These are phyloP conservation scores for Mycena crocata DNA, from an alignment of 768 basidiomycete species.

Conservation along the genomic window DNA sequence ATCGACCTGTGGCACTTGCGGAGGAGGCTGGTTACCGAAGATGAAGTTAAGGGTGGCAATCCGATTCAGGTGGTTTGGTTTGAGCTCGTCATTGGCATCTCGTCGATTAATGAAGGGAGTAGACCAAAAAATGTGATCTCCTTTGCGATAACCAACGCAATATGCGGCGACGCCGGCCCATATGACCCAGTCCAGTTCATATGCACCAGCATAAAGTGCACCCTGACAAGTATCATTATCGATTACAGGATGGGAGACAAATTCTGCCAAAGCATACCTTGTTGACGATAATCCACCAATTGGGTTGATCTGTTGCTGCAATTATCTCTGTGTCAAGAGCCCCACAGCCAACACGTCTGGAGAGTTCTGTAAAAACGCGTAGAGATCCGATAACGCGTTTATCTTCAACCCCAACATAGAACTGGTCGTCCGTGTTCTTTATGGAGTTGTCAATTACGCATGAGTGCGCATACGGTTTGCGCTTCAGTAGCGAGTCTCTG, in stretches of 20 bases:
- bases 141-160: neutral
- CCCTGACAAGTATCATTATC: slow-evolving; percentile 3
- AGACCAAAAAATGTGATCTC: slow-evolving; percentile 14
- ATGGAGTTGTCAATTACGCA: neutral
- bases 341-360: neutral
- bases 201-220: slow-evolving; percentile 16
- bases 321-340: neutral
- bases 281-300: slow-evolving; percentile 21
- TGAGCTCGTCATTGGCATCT: neutral
- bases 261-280: neutral
- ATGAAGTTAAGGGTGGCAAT: neutral
- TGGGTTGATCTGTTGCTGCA: neutral
- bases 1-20: neutral
- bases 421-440: neutral
- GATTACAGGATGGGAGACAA: neutral
- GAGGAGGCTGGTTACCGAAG: neutral
- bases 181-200: slow-evolving; percentile 8
- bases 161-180: slow-evolving; percentile 4
- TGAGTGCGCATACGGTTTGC: neutral
- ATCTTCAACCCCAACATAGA: neutral
- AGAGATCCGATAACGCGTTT: neutral
- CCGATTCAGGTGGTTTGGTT: neutral
- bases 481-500: neutral
- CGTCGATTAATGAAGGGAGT: slow-evolving; percentile 10
- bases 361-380: neutral